Evolutionary conservation across 495 filamentous ascomycete genomes (phyloP).

Genomic region (Elasticomyces elasticus): DNA sequence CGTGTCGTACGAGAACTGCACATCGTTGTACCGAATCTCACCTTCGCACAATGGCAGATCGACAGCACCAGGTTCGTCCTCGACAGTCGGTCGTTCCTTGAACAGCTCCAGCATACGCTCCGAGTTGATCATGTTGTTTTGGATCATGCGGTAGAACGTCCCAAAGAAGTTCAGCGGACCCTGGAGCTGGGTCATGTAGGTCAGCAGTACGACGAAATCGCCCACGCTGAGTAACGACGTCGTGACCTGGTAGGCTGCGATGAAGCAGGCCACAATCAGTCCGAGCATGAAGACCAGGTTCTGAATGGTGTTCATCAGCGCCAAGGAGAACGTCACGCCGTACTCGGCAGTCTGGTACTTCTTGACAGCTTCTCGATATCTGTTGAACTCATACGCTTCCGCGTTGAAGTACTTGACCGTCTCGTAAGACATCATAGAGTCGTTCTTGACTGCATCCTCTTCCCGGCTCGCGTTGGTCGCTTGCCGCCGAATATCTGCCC

Average conservation of each 20-base stretch:
- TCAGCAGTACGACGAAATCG: constrained; percentile 69
- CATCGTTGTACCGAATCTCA: constrained; percentile 73
- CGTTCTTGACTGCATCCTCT: constrained; percentile 95
- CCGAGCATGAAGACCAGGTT: constrained; percentile 90
- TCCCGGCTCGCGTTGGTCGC: constrained; percentile 92
- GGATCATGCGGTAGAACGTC: constrained; percentile 92
- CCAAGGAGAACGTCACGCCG: constrained; percentile 75
- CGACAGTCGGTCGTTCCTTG: constrained; percentile 84
- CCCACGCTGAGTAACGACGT: constrained; percentile 60
- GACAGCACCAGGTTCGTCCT: constrained; percentile 50
- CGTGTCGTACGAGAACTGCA: constrained; percentile 81
- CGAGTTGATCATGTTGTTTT: constrained; percentile 92
- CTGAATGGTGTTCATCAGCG: constrained; percentile 87
- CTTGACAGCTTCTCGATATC: constrained; percentile 68
- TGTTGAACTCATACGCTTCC: constrained; percentile 81
- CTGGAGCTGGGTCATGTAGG: constrained; percentile 88
- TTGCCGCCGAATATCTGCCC: constrained; percentile 76
- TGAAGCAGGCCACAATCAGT: constrained; percentile 70
- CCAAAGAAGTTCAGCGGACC: constrained; percentile 95
- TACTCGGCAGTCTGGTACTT: constrained; percentile 83
- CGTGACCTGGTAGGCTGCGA: constrained; percentile 81
- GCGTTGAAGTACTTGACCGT: constrained; percentile 99
- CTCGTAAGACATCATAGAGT: constrained; percentile 95
- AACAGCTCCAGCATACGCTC: constrained; percentile 92
- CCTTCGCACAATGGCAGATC: constrained; percentile 60